These are phyloP conservation scores for Cladosporium sp. DNA, from an alignment of 2,329 filamentous ascomycete genomes.

Conservation along the genomic window DNA sequence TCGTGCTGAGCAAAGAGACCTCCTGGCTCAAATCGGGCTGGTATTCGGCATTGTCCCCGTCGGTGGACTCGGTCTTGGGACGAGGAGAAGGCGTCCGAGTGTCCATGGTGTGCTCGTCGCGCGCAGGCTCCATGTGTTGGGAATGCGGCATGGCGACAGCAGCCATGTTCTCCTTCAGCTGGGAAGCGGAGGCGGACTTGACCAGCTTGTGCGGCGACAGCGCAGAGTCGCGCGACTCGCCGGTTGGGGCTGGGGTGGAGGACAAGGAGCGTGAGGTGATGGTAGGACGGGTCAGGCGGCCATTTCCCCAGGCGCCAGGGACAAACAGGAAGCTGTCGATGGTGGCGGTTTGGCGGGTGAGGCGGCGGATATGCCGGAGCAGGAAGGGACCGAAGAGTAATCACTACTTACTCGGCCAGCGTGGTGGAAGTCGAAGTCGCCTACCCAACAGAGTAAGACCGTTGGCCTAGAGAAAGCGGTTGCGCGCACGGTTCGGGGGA, in stretches of 20 bases:
- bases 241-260: not conserved
- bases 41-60: constrained; percentile 36
- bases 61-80: constrained; percentile 21
- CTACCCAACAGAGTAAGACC: not conserved
- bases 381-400: not conserved
- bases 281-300: constrained; percentile 4
- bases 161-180: constrained; percentile 6
- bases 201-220: constrained; percentile 5
- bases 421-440: not conserved
- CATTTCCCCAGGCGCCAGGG: constrained; percentile 3
- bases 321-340: constrained; percentile 1
- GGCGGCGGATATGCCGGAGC: not conserved
- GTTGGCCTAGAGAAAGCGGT: constrained; percentile 12
- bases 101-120: constrained; percentile 33
- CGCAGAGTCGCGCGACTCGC: constrained; percentile 3
- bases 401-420: not conserved
- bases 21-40: constrained; percentile 66
- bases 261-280: not conserved
- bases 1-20: constrained; percentile 86
- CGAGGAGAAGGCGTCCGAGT: constrained; percentile 40
- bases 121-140: constrained; percentile 14
- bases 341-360: not conserved
- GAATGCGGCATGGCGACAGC: constrained; percentile 11
- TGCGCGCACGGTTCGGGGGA: constrained; percentile 6
- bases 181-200: not conserved